Base-by-base conservation (phyloP, 768 basidiomycete species). In the Serendipita indica region DNA sequence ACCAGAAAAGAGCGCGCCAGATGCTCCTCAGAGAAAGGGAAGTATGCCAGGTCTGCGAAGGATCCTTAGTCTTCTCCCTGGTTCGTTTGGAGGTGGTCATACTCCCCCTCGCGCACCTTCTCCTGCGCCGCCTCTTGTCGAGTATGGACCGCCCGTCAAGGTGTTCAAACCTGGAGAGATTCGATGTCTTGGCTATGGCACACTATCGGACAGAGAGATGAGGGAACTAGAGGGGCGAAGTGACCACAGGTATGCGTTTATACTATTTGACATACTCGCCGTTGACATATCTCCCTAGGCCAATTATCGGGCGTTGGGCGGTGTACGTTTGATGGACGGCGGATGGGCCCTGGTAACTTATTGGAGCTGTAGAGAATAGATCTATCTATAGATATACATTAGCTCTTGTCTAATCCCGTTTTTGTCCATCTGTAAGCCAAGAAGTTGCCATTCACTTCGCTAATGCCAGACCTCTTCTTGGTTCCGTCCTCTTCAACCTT, bases 181-280 rank as follows among this genome's bases (percentile, higher is more conserved):
- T 2, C 69, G 81, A 4, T 88, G 86, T 65, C 67, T 90, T 2
- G 71, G 72, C 39, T 93, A 93, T 66, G 70, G 78, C 62, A 86
- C 84, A 13, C 74, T 91, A 18, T 80, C 85, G 62, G 87, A 93
- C 66, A 73, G 75, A 30, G 79, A 73, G 4, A 90, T 93, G 84
- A 75, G 80, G 37, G 74, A 77, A 59, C 68, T 93, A 58, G 83
- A 86, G 67, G 89, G 85, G 14, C 76, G 83, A 39, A 86, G 84
- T 63, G 89, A 92, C 68, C 89, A 92, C 66, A 72, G 89, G 34
- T 89, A 89, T 0, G 88, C 91, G n/a, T 79, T 88, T 61, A 86
- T 86, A 58, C 78, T 79, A 22, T 90, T 86, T 66, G 79, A n/a
- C n/a, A n/a, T n/a, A n/a, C n/a, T n/a, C n/a, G n/a, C n/a, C n/a